Evolutionary conservation across 306 rosid genomes (phyloP).

Genomic region (Alnus rubra): DNA sequence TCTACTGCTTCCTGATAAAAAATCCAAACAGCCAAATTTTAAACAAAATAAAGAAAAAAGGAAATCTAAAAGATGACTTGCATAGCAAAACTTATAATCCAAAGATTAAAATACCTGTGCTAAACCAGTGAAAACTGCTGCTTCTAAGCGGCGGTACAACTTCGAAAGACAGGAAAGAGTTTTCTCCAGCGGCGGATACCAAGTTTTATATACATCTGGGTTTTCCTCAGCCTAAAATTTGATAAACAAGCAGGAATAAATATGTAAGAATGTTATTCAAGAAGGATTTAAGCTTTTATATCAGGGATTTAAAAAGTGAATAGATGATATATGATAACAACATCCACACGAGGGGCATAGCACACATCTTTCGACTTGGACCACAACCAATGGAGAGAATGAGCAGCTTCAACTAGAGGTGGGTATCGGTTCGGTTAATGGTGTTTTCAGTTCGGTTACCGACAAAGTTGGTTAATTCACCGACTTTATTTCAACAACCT

Average conservation of each 20-base stretch:
- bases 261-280: conserved; percentile 10
- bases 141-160: conserved; percentile 90
- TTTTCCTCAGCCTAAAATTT: conserved; percentile 71
- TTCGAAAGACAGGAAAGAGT: conserved; percentile 92
- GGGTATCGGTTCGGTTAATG: too few relatives aligned
- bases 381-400: not conserved
- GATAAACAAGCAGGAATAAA: conserved; percentile 18
- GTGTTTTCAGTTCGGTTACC: too few relatives aligned
- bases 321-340: conserved; percentile 18
- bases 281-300: conserved; percentile 9
- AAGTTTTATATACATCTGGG: conserved; percentile 66
- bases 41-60: conserved; percentile 25
- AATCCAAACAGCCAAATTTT: conserved; percentile 11
- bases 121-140: conserved; percentile 90
- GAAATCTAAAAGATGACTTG: conserved; percentile 12
- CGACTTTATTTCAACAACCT: too few relatives aligned
- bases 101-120: conserved; percentile 75
- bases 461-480: too few relatives aligned
- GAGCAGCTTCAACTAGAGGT: not conserved
- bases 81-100: conserved; percentile 9
- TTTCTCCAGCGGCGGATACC: conserved; percentile 97
- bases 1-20: conserved; percentile 91
- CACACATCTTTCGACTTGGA: not conserved
- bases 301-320: conserved; percentile 8
- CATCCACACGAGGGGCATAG: conserved; percentile 17